Conservation (phyloP, 306 rosid species). For the Vicia sativa region DNA sequence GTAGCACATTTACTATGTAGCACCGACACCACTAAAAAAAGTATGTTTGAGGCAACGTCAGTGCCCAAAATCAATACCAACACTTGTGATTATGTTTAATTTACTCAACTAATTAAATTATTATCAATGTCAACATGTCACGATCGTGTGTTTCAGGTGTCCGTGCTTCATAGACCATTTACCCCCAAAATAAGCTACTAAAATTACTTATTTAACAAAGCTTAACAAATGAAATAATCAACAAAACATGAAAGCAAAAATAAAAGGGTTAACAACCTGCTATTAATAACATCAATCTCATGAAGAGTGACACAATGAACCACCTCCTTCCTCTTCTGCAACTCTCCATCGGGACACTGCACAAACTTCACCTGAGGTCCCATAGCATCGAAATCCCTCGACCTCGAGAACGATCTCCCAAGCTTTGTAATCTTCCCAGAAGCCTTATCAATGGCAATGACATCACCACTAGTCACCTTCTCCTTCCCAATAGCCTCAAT, state of each 20-base stretch:
- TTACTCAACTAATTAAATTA: no score
- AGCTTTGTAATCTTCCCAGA: constrained; percentile 95
- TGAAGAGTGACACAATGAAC: constrained; percentile 98
- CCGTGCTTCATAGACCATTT: no score
- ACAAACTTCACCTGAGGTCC: constrained; percentile 90
- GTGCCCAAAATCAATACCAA: no score
- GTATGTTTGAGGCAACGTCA: no score
- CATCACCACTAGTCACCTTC: constrained; percentile 94
- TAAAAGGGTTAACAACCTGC: constrained; percentile 60
- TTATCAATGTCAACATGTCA: no score
- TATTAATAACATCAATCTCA: constrained; percentile 97
- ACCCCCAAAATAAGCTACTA: not conserved
- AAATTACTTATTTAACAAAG: not conserved
- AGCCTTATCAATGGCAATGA: constrained; percentile 74
- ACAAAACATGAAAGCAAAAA: not conserved
- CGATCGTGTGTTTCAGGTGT: no score
- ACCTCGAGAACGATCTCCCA: constrained; percentile 89
- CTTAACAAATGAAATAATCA: not conserved
- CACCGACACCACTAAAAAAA: no score
- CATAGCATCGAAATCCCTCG: constrained; percentile 94
- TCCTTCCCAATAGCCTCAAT: constrained; percentile 92
- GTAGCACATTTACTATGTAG: no score
- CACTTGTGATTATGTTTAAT: no score
- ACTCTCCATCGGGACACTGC: constrained; percentile 98
- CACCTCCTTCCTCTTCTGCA: constrained; percentile 98